Evolutionary conservation across 331 rosid genomes (phyloP).

Genomic region (Arachis monticola): DNA sequence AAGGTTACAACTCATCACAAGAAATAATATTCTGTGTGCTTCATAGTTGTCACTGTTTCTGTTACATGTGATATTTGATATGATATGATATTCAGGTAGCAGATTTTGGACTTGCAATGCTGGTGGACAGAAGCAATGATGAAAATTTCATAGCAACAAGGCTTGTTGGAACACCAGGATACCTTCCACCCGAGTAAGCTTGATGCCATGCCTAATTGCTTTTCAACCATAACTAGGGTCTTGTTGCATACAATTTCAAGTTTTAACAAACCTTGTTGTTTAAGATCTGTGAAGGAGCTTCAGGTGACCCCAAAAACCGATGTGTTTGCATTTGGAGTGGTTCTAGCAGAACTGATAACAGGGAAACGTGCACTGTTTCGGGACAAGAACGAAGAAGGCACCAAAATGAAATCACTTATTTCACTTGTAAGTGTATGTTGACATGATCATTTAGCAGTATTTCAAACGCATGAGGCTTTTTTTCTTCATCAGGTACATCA

Average conservation of each 20-base stretch:
- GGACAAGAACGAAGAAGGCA: constrained; percentile 51
- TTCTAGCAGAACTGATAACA: constrained; percentile 71
- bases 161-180: constrained; percentile 86
- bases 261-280: neutral
- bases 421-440: constrained; percentile 51
- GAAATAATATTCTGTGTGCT: neutral
- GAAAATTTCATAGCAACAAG: constrained; percentile 62
- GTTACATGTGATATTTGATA: constrained; percentile 12
- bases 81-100: constrained; percentile 52
- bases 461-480: neutral
- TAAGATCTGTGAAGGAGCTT: constrained; percentile 82
- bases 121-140: constrained; percentile 65
- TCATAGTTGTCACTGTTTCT: neutral
- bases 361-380: constrained; percentile 68
- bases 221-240: neutral
- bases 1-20: constrained; percentile 54
- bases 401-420: constrained; percentile 65
- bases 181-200: constrained; percentile 85
- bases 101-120: constrained; percentile 82
- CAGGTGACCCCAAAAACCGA: constrained; percentile 82
- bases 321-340: constrained; percentile 85
- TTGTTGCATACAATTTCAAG: constrained; percentile 1
- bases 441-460: neutral
- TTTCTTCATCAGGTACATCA: constrained; percentile 48
- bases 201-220: neutral